A percentile compares a stretch with the other conserved stretches of the same genome.
Conservation (phyloP, 2,329 filamentous ascomycete genomes). For the Xylaria arbuscula region DNA sequence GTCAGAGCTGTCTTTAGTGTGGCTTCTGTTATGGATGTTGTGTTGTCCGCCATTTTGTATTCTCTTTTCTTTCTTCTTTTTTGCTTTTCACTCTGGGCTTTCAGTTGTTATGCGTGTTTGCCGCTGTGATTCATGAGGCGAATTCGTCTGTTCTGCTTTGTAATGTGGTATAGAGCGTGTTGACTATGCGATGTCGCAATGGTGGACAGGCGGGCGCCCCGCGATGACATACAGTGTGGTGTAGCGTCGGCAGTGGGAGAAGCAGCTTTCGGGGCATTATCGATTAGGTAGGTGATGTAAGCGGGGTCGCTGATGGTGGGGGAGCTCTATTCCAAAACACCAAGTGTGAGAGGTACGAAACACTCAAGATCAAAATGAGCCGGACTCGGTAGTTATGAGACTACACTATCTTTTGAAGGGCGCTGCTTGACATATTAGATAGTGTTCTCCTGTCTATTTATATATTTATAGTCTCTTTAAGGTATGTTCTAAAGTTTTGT, state of each 20-base stretch:
- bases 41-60: conserved; percentile 58
- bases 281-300: neutral
- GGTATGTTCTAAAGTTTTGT: too few species aligned
- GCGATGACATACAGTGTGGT: conserved; percentile 19
- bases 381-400: too few species aligned
- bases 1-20: conserved; percentile 75
- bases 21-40: conserved; percentile 76
- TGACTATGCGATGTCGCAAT: conserved; percentile 30
- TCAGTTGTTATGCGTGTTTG: neutral
- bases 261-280: neutral
- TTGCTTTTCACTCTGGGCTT: neutral
- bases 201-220: conserved; percentile 32
- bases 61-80: neutral
- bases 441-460: too few species aligned
- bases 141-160: neutral
- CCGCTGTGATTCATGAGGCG: neutral
- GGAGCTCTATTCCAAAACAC: neutral
- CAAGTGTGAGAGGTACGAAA: too few species aligned
- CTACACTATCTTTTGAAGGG: too few species aligned
- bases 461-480: too few species aligned
- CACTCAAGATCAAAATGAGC: too few species aligned
- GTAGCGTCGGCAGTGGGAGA: neutral
- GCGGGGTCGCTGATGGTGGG: conserved; percentile 10
- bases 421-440: too few species aligned
- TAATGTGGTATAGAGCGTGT: neutral